These are phyloP conservation scores for Trametes cinnabarina DNA, from an alignment of 768 basidiomycete genomes.

Conservation along the genomic window DNA sequence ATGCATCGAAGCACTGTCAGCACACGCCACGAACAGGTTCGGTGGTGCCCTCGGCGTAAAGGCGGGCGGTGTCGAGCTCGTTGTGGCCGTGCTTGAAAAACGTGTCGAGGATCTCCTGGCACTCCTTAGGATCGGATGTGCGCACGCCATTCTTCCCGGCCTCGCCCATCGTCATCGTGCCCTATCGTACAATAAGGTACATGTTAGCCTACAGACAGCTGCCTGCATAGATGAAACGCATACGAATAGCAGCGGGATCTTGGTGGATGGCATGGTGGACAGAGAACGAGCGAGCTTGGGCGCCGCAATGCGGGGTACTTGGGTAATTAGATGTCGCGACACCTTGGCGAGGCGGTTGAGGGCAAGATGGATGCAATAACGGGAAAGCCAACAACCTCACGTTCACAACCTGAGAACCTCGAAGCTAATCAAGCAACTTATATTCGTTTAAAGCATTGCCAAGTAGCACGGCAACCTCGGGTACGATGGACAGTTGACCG, in stretches of 20 bases:
- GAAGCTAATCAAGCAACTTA: too few species aligned
- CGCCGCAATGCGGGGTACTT: neutral
- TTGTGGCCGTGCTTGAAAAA: slow-evolving; percentile 42
- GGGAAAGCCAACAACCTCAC: neutral
- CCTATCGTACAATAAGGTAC: slow-evolving; percentile 28
- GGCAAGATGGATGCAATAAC: neutral
- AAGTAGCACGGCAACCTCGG: neutral
- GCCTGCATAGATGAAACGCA: neutral
- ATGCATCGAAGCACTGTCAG: too few species aligned
- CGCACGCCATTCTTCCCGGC: slow-evolving; percentile 43
- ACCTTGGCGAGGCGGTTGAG: neutral
- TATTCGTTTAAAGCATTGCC: too few species aligned
- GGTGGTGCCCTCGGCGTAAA: slow-evolving; percentile 53
- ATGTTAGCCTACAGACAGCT: neutral
- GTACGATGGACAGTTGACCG: neutral
- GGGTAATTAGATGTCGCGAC: neutral
- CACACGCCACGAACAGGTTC: slow-evolving; percentile 41
- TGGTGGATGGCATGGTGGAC: slow-evolving; percentile 27
- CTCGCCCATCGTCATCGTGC: slow-evolving; percentile 49
- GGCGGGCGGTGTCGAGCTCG: slow-evolving; percentile 51
- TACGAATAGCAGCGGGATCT: slow-evolving; percentile 42
- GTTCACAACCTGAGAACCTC: too few species aligned
- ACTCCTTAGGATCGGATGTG: slow-evolving; percentile 33
- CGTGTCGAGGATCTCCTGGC: slow-evolving; percentile 45
- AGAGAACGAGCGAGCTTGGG: neutral